These are phyloP conservation scores for Poterioochromonas sp. DNA, from an alignment of 352 stramenopile genomes.

Conservation along the genomic window DNA sequence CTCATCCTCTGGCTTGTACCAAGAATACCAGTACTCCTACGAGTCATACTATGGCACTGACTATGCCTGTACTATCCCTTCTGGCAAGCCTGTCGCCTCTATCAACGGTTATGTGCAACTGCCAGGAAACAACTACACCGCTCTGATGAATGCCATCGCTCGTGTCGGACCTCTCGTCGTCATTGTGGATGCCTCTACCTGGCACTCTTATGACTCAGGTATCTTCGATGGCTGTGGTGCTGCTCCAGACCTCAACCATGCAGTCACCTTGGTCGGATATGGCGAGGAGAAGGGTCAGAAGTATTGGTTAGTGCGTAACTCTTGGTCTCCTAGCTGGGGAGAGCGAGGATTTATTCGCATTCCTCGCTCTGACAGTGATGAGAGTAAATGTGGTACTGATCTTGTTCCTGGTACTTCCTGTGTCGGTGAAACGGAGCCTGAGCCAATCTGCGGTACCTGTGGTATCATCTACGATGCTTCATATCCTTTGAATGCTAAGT, in stretches of 20 bases:
- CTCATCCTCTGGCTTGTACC: slow-evolving; percentile 6
- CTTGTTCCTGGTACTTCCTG: slow-evolving; percentile 35
- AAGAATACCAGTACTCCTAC: slow-evolving; percentile 35
- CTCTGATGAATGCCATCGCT: slow-evolving; percentile 37
- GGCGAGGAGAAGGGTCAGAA: slow-evolving; percentile 59
- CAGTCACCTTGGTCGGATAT: slow-evolving; percentile 82
- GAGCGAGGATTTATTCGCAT: slow-evolving; percentile 63
- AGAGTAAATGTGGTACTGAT: slow-evolving; percentile 11
- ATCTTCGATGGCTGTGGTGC: slow-evolving; percentile 34
- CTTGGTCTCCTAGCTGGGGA: slow-evolving; percentile 62
- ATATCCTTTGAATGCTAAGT: slow-evolving; percentile 28
- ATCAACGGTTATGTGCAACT: slow-evolving; percentile 33
- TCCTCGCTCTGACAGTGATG: not conserved
- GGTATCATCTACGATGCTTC: slow-evolving; percentile 33
- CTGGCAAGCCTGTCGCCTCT: slow-evolving; percentile 6
- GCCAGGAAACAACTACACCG: slow-evolving; percentile 35
- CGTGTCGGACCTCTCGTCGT: slow-evolving; percentile 34
- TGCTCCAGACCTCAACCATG: slow-evolving; percentile 75
- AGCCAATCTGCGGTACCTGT: slow-evolving; percentile 37
- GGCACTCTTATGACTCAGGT: slow-evolving; percentile 34
- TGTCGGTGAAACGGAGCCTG: not conserved
- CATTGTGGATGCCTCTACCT: slow-evolving; percentile 30
- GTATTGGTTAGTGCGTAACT: slow-evolving; percentile 90
- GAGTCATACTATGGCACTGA: not conserved
- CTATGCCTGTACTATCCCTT: not conserved